A percentile compares a stretch with the other conserved stretches of the same genome.
Evolutionary conservation across 2,329 filamentous ascomycete genomes (phyloP).

Genomic region (Cyphellophora europaea): DNA sequence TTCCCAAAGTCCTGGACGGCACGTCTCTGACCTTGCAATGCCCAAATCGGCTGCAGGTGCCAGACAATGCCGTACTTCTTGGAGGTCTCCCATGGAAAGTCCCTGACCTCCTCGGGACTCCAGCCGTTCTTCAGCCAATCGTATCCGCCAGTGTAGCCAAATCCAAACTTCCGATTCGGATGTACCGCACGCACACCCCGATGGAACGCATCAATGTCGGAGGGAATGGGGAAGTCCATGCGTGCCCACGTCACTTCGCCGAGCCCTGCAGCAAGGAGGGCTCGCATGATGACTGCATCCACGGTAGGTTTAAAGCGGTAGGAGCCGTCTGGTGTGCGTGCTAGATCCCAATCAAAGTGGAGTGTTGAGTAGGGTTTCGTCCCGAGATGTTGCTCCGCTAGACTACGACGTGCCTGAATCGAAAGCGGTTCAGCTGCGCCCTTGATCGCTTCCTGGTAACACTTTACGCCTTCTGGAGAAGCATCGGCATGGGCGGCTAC

Average conservation of each 20-base stretch:
- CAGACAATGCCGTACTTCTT: slow-evolving; percentile 6
- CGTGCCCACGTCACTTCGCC: slow-evolving; percentile 7
- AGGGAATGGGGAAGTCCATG: slow-evolving; percentile 5
- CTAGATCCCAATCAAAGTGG: slow-evolving; percentile 5
- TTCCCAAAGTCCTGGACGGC: slow-evolving; percentile 3
- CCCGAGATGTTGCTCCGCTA: slow-evolving; percentile 1
- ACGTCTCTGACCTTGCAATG: slow-evolving; percentile 4
- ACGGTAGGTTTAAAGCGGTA: slow-evolving; percentile 5
- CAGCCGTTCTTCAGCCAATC: slow-evolving; percentile 5
- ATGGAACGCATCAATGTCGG: slow-evolving; percentile 5
- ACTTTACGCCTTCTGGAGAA: slow-evolving; percentile 2
- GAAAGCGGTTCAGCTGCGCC: neutral
- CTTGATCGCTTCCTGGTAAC: too few relatives aligned
- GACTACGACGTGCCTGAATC: slow-evolving; percentile 1
- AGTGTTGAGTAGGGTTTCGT: slow-evolving; percentile 1
- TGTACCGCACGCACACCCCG: slow-evolving; percentile 1
- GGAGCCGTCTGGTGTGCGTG: slow-evolving; percentile 3
- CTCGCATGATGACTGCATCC: slow-evolving; percentile 4
- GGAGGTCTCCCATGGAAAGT: slow-evolving; percentile 1
- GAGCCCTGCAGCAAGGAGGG: slow-evolving; percentile 4
- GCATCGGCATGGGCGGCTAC: neutral
- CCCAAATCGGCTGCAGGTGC: slow-evolving; percentile 7
- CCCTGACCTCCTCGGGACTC: slow-evolving; percentile 5
- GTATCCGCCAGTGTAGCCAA: slow-evolving; percentile 5
- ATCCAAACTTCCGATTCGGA: slow-evolving; percentile 6